Evolutionary conservation across 345 rosid species (phyloP), one percentile per base, ranked within the genome.

Genomic region (Carallia brachiata): DNA sequence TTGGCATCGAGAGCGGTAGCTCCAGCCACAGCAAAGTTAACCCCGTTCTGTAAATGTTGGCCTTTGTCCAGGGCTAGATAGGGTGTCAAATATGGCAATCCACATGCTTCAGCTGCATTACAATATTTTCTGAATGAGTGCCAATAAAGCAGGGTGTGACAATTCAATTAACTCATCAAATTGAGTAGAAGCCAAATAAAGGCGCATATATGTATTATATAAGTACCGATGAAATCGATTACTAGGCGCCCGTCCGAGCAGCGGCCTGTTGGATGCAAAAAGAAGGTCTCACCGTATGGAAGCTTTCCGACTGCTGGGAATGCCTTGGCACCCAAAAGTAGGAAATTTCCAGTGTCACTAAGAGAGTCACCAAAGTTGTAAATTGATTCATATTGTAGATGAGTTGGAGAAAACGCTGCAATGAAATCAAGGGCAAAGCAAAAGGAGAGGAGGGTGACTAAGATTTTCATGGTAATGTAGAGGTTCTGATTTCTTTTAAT

Each of bases 281-380:
- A 89, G 80, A 82, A 88, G 48, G 92, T 89, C 81, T 78, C 64
- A 1, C 92, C 95, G 2, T 87, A 87, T 0, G 92, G 97, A 37
- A 63, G 86, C 66, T 72, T 80, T 10, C 78, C 86, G n/a, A 89
- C 79, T 53, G 73, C 75, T 0, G 89, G 95, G 70, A 78, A 80
- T 16, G 77, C 66, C 0, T 72, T 63, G 39, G 84, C 87, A 23
- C 87, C 84, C 32, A 95, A 83, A 23, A 66, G 75, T 6, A 91
- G 85, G 61, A 79, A 82, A 73, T 91, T 89, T 17, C 95, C 97
- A 0, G 91, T 86, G 75, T 89, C 97, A 57, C 95, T 91, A 36
- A 89, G 74, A 34, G 97, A 91, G 79, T 91, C 95, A 0, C 97
- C 97, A 3, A 91, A 89, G 74, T 89, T 89, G 75, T 84, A 91